Percentiles rank a stretch among this genome's conserved stretches.
Conservation (phyloP, 352 stramenopile genomes). For the Phytophthora pinifolia region DNA sequence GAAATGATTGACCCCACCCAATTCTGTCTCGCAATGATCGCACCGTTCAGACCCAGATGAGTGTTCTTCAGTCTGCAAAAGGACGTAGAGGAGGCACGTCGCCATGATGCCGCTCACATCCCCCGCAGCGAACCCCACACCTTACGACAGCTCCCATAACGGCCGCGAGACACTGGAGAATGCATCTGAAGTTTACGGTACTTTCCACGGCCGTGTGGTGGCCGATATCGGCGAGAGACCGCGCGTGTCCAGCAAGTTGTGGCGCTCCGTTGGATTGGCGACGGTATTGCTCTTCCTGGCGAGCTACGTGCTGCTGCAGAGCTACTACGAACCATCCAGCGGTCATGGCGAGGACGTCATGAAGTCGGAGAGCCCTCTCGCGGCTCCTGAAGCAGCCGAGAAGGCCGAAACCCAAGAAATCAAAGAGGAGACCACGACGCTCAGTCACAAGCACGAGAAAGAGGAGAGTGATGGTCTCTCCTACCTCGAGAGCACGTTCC, state of each 20-base stretch:
- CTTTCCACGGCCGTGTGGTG: conserved; percentile 17
- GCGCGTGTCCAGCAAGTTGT: conserved; percentile 9
- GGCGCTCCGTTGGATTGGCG: conserved; percentile 16
- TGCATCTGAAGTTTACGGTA: conserved; percentile 16
- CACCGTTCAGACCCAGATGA: background rate
- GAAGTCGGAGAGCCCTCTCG: background rate
- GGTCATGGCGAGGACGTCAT: background rate
- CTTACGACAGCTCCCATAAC: background rate
- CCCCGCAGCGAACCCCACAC: conserved; percentile 2
- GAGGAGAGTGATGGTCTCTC: conserved; percentile 25
- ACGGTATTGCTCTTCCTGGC: conserved; percentile 19
- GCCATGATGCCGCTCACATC: conserved; percentile 26
- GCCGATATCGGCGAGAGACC: conserved; percentile 10
- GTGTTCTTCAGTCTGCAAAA: conserved; percentile 21
- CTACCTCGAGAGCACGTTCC: conserved; percentile 22
- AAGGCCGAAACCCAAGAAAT: conserved; percentile 4
- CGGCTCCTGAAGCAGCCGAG: background rate
- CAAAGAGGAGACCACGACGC: conserved; percentile 1
- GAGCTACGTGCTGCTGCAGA: conserved; percentile 29
- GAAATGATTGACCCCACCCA: too few species aligned
- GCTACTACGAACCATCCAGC: conserved; percentile 5
- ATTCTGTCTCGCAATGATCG: too few species aligned
- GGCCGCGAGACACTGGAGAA: conserved; percentile 8
- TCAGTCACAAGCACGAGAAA: conserved; percentile 23
- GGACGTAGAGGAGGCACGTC: background rate